Evolutionary conservation across 352 stramenopile genomes (phyloP), one percentile per base, ranked within the genome.

Genomic region (Peronospora farinosa): DNA sequence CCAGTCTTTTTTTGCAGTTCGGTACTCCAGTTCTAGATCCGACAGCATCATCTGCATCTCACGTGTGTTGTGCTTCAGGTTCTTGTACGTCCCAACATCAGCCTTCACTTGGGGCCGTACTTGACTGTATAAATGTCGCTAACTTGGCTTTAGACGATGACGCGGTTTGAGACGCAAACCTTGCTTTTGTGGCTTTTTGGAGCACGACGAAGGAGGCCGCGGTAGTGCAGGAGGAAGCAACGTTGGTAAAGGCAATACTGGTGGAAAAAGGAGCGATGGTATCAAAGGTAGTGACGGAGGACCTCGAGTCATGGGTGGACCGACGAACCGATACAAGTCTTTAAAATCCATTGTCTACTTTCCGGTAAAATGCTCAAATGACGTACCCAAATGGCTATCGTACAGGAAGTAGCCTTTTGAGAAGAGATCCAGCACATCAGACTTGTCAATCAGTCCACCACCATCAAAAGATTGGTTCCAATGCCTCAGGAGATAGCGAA

Each of bases 281-380:
- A 56, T 10, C 12, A 63, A 39, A 21, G 42, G 54, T 17, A 63
- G 27, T 25, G 53, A 43, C 3, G 58, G 58, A 16, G 58, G 53
- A 19, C 58, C 58, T 12, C 58, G 58, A 33, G 58, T 67, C 58
- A 67, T 67, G 19, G 58, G 58, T 21, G 58, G 58, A 5, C 58
- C 58, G 4, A 67, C 58, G 17, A 67, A 67, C 25, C 59, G 39
- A 27, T 67, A 67, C 19, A 67, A 38, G 28, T 59, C 47, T 19
- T 62, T 49, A 35, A 67, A 67, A 36, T 67, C 43, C 53, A 67
- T 63, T 51, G 41, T 31, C 13, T 38, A 8, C n/a, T 38, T 49
- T 19, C 16, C 11, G 30, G 15, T 47, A 40, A 60, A 59, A 58
- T 58, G 39, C 16, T 50, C 36, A 25, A 62, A 66, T 66, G 51